Evolutionary conservation across 192 early-diverging fungal genomes (phyloP).

Genomic region (Rhizophagus clarus): DNA sequence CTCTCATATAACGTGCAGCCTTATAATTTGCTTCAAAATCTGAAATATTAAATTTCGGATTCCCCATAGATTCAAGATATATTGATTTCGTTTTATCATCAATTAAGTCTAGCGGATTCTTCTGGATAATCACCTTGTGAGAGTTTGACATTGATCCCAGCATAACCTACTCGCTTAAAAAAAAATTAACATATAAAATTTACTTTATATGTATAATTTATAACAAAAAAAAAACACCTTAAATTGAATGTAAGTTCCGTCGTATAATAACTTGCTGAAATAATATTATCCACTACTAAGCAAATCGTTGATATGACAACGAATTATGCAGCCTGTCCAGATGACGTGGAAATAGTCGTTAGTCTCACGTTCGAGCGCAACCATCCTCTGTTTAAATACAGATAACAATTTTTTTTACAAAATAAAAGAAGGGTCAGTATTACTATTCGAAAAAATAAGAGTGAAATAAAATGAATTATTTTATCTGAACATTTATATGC

Average conservation of each 20-base stretch:
- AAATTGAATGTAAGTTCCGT: constrained; percentile 56
- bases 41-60: constrained; percentile 87
- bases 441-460: no score
- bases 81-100: constrained; percentile 91
- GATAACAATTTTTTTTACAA: no score
- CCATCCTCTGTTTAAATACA: constrained; percentile 90
- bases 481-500: no score
- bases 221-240: background rate
- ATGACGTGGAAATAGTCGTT: constrained; percentile 61
- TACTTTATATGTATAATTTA: no score
- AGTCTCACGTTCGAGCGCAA: constrained; percentile 86
- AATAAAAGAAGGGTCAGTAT: no score
- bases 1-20: constrained; percentile 74
- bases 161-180: background rate
- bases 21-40: constrained; percentile 83
- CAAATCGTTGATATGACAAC: constrained; percentile 76
- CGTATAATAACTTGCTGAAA: constrained; percentile 76
- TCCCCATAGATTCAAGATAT: constrained; percentile 90
- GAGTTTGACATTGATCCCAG: constrained; percentile 86
- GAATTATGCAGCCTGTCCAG: constrained; percentile 88
- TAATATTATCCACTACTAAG: constrained; percentile 84
- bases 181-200: no score
- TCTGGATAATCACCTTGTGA: constrained; percentile 70
- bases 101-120: constrained; percentile 75
- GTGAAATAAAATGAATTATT: no score